These are phyloP conservation scores for Aspergillus nanangensis DNA, from an alignment of 495 filamentous ascomycete genomes.

Conservation along the genomic window DNA sequence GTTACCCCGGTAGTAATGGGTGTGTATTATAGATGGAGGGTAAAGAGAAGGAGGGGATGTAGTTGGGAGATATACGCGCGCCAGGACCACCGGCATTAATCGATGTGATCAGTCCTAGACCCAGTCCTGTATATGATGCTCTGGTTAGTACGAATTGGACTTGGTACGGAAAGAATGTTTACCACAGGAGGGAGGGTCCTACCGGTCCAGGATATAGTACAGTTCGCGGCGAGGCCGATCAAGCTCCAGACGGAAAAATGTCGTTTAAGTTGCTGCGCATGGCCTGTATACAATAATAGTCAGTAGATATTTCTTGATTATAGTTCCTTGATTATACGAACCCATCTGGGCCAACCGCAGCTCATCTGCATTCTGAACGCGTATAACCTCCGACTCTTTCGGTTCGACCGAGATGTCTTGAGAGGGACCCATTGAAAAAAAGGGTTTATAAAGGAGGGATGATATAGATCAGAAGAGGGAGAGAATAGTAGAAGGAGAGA, in stretches of 20 bases:
- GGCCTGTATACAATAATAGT: conserved; percentile 17
- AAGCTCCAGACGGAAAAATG: conserved; percentile 38
- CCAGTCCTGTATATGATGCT: conserved; percentile 18
- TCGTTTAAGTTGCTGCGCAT: conserved; percentile 35
- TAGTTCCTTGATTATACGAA: conserved; percentile 10
- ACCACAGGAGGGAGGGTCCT: neutral
- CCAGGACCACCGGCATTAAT: conserved; percentile 38
- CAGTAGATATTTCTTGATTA: neutral
- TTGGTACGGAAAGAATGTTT: neutral
- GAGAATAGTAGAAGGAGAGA: too few species aligned
- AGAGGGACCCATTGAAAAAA: too few species aligned
- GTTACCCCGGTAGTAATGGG: too few species aligned
- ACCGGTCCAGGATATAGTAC: conserved; percentile 40
- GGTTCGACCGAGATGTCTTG: neutral
- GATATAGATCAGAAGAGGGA: neutral
- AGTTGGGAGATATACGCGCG: conserved; percentile 19
- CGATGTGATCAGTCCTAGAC: conserved; percentile 32
- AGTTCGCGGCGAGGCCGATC: conserved; percentile 35
- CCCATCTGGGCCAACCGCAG: conserved; percentile 40
- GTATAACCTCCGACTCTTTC: conserved; percentile 7
- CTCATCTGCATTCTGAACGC: conserved; percentile 31
- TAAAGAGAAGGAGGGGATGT: too few species aligned
- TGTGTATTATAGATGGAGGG: too few species aligned
- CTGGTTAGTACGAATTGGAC: neutral
- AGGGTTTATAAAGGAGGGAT: too few species aligned